Percentiles rank a stretch among this genome's conserved stretches.
These are phyloP conservation scores for Auricularia sp. DNA, from an alignment of 768 basidiomycete genomes.

Conservation along the genomic window DNA sequence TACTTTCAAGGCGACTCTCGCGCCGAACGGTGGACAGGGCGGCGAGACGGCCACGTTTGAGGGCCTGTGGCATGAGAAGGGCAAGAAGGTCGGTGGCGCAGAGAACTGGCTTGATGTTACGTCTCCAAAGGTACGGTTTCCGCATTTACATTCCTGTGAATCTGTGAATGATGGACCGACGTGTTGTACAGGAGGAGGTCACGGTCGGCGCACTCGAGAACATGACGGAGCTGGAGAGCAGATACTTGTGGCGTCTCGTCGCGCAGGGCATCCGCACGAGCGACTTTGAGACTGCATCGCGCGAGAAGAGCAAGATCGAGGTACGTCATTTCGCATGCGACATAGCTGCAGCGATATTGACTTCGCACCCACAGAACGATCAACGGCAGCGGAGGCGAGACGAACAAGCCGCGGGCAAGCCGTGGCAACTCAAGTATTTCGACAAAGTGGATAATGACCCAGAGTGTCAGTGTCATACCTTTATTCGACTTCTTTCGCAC, in stretches of 20 bases:
- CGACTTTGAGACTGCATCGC: constrained; percentile 84
- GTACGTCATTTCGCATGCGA: constrained; percentile 25
- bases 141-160: too few species aligned
- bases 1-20: constrained; percentile 76
- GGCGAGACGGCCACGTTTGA: constrained; percentile 39
- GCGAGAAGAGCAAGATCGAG: constrained; percentile 88
- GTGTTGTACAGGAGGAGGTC: constrained; percentile 44
- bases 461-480: constrained; percentile 41
- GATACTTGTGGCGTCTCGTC: constrained; percentile 75
- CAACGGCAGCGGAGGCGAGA: constrained; percentile 83
- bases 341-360: too few species aligned
- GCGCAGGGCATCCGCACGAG: constrained; percentile 85
- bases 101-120: constrained; percentile 67
- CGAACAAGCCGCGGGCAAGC: constrained; percentile 59
- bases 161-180: too few species aligned
- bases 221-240: constrained; percentile 49
- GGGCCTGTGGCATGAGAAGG: constrained; percentile 71
- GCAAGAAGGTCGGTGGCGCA: constrained; percentile 37
- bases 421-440: constrained; percentile 77
- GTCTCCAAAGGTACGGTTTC: constrained; percentile 34
- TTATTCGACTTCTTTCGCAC: not conserved
- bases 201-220: constrained; percentile 43
- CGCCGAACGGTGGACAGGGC: constrained; percentile 35
- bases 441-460: constrained; percentile 57
- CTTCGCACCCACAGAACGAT: constrained; percentile 45